Percentiles rank a stretch among this genome's conserved stretches.
phyloP scores from a whole-genome alignment of 2,329 filamentous ascomycete genomes.

The Aspergillus nomiae region DNA sequence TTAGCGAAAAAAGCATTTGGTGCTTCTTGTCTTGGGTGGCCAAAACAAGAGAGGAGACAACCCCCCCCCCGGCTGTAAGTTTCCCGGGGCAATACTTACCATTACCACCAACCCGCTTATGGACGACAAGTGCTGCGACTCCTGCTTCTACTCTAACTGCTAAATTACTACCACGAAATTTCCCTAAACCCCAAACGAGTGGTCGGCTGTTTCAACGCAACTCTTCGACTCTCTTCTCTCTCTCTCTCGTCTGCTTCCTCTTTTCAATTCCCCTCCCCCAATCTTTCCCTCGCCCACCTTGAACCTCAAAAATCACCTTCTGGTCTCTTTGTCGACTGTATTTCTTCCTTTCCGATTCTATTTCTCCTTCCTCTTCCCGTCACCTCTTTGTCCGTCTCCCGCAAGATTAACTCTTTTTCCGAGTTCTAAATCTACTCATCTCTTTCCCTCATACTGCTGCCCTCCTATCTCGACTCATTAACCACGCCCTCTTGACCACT shows the following conservation, averaged over 20 bases:
- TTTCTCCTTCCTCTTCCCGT: slow-evolving; percentile 6
- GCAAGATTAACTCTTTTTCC: background rate
- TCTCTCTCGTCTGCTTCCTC: slow-evolving; percentile 17
- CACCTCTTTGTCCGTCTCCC: background rate
- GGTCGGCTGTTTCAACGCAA: slow-evolving; percentile 21
- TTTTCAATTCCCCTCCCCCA: slow-evolving; percentile 16
- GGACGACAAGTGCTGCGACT: background rate
- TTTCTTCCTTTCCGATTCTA: slow-evolving; percentile 9
- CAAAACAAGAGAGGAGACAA: slow-evolving; percentile 7
- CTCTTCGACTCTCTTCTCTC: slow-evolving; percentile 11
- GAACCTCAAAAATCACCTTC: background rate
- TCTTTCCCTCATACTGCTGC: background rate
- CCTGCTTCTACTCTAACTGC: slow-evolving; percentile 2
- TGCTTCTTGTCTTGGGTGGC: slow-evolving; percentile 12
- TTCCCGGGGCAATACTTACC: slow-evolving; percentile 4
- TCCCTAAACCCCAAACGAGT: slow-evolving; percentile 18
- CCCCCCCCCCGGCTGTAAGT: slow-evolving; percentile 2
- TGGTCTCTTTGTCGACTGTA: slow-evolving; percentile 6
- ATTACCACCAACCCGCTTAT: slow-evolving; percentile 2
- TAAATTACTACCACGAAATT: slow-evolving; percentile 12
- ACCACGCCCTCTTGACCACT: background rate
- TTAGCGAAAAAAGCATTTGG: slow-evolving; percentile 2
- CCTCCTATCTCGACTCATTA: background rate
- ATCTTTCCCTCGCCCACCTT: slow-evolving; percentile 17
- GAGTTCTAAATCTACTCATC: background rate